A percentile compares a stretch with the other conserved stretches of the same genome.
phyloP scores from a whole-genome alignment of 495 filamentous ascomycete species.

The Penicillium psychrofluorescens region DNA sequence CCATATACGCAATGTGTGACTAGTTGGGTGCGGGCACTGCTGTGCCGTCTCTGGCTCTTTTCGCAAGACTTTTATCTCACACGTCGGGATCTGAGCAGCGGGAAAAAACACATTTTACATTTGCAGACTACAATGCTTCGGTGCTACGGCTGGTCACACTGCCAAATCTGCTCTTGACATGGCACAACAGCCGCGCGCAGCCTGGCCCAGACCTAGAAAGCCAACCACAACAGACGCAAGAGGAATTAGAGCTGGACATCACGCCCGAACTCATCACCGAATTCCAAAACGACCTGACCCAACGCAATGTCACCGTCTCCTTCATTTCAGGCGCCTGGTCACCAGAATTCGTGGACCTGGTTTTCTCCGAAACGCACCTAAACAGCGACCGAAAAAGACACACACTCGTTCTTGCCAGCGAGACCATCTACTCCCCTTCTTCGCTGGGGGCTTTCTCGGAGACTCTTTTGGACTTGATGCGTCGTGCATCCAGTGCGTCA shows the following conservation, averaged over 20 bases:
- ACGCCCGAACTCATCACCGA: constrained; percentile 50
- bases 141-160: constrained; percentile 83
- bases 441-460: constrained; percentile 67
- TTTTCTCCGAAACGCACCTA: constrained; percentile 19
- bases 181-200: constrained; percentile 40
- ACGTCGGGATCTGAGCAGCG: constrained; percentile 9
- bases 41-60: constrained; percentile 70
- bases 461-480: constrained; percentile 58
- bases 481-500: constrained; percentile 38
- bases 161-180: constrained; percentile 80
- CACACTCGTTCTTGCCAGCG: constrained; percentile 69
- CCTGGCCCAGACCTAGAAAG: constrained; percentile 9
- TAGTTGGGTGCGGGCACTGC: constrained; percentile 90
- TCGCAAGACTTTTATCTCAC: constrained; percentile 57
- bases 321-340: constrained; percentile 87
- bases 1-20: not conserved
- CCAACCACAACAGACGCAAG: constrained; percentile 1
- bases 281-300: constrained; percentile 54
- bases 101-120: constrained; percentile 50
- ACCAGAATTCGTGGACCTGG: constrained; percentile 52
- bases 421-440: constrained; percentile 89
- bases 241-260: constrained; percentile 68
- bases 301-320: constrained; percentile 51
- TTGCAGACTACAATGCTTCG: constrained; percentile 84
- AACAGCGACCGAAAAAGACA: constrained; percentile 1